These are phyloP conservation scores for Monosporascus cannonballus DNA, from an alignment of 2,329 filamentous ascomycete species.

Conservation along the genomic window DNA sequence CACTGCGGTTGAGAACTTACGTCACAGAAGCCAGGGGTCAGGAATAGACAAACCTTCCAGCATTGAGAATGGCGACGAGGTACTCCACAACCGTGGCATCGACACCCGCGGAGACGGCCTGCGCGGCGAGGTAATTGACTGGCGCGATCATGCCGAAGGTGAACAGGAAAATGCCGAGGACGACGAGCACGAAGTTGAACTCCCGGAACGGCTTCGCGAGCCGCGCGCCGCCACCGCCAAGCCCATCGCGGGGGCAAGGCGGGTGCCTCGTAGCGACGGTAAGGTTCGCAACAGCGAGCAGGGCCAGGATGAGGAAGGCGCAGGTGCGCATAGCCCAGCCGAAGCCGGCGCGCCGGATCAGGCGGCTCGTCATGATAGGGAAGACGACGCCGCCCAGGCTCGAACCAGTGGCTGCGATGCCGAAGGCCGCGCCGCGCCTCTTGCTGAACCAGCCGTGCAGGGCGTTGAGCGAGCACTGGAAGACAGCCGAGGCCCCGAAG, in stretches of 20 bases:
- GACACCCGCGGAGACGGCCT: constrained; percentile 25
- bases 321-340: constrained; percentile 23
- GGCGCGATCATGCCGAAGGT: constrained; percentile 31
- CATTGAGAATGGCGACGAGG: constrained; percentile 33
- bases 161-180: constrained; percentile 28
- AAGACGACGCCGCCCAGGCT: constrained; percentile 14
- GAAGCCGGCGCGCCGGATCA: constrained; percentile 20
- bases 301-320: constrained; percentile 20
- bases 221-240: neutral
- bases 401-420: constrained; percentile 6
- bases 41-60: constrained; percentile 12
- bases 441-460: constrained; percentile 12
- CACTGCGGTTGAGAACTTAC: neutral
- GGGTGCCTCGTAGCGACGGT: constrained; percentile 25
- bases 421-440: constrained; percentile 7
- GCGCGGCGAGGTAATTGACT: constrained; percentile 29
- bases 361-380: constrained; percentile 8
- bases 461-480: constrained; percentile 5
- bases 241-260: constrained; percentile 16
- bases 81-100: constrained; percentile 24
- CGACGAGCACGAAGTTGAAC: constrained; percentile 24
- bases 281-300: constrained; percentile 23
- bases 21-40: neutral
- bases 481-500: constrained; percentile 9
- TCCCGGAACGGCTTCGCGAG: constrained; percentile 20